phyloP scores from a whole-genome alignment of 2,329 filamentous ascomycete species.

The Fusarium sp. region DNA sequence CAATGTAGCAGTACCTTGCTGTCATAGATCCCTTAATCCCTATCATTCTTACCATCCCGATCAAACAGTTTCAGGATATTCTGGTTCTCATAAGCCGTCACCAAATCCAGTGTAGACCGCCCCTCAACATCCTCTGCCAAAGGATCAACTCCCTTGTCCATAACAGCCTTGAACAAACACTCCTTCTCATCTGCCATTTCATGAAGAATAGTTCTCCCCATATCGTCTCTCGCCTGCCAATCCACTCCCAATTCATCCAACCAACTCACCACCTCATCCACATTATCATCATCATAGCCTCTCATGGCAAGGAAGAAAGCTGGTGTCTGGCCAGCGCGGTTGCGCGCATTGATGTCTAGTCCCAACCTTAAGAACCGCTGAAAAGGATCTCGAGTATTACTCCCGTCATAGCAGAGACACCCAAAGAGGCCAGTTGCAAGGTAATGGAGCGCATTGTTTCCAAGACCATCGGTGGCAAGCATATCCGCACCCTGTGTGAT shows the following conservation, averaged over 20 bases:
- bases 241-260: conserved; percentile 20
- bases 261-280: not conserved
- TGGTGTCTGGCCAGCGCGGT: conserved; percentile 21
- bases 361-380: conserved; percentile 4
- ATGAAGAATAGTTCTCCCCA: conserved; percentile 19
- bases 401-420: not conserved
- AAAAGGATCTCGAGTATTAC: not conserved
- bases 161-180: not conserved
- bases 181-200: not conserved
- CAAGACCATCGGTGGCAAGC: not conserved
- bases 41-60: not conserved
- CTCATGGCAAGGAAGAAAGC: conserved; percentile 5
- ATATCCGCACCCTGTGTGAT: conserved; percentile 15
- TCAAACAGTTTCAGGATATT: conserved; percentile 22
- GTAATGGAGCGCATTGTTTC: conserved; percentile 26
- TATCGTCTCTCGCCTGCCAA: conserved; percentile 23
- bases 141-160: conserved; percentile 18
- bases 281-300: too few relatives aligned
- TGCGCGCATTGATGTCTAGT: conserved; percentile 25
- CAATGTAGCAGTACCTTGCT: not conserved
- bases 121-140: conserved; percentile 25
- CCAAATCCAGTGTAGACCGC: conserved; percentile 20
- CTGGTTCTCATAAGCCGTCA: not conserved
- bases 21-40: not conserved
- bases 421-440: not conserved